phyloP scores from a whole-genome alignment of 345 rosid species.

The Salix exigua region DNA sequence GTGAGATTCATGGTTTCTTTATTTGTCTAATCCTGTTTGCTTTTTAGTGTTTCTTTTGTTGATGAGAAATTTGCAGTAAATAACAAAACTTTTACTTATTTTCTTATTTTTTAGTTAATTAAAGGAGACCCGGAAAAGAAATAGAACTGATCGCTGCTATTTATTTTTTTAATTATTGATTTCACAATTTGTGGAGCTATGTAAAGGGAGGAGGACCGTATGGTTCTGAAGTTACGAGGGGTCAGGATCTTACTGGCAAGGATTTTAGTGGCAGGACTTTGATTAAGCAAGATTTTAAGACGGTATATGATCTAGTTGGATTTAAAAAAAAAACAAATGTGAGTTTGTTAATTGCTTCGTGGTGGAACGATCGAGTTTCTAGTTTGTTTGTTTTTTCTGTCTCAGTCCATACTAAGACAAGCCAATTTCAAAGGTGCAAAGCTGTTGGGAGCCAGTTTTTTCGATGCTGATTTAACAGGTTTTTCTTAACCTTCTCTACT shows the following conservation, averaged over 20 bases:
- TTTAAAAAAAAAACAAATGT: neutral
- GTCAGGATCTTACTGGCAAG: slow-evolving; percentile 81
- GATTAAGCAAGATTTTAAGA: slow-evolving; percentile 87
- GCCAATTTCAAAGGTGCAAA: slow-evolving; percentile 89
- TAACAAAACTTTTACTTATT: neutral
- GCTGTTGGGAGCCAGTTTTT: slow-evolving; percentile 91
- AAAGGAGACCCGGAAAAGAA: neutral
- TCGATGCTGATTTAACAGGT: slow-evolving; percentile 96
- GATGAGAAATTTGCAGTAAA: neutral
- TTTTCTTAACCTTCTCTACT: neutral
- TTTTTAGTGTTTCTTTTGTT: neutral
- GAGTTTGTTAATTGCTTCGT: neutral
- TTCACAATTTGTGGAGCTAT: slow-evolving; percentile 18
- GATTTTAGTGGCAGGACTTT: slow-evolving; percentile 85
- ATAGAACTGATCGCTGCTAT: neutral
- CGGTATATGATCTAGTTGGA: slow-evolving; percentile 37
- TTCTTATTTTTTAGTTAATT: neutral
- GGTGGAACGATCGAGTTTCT: neutral
- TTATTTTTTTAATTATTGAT: neutral
- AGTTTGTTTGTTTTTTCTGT: neutral
- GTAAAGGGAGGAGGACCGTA: slow-evolving; percentile 89
- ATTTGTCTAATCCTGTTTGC: neutral
- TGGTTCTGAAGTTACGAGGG: slow-evolving; percentile 85
- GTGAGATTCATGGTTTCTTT: neutral
- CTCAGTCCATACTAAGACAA: slow-evolving; percentile 81